Conservation (phyloP, 2,329 filamentous ascomycete species). For the Paecilomyces niveus region DNA sequence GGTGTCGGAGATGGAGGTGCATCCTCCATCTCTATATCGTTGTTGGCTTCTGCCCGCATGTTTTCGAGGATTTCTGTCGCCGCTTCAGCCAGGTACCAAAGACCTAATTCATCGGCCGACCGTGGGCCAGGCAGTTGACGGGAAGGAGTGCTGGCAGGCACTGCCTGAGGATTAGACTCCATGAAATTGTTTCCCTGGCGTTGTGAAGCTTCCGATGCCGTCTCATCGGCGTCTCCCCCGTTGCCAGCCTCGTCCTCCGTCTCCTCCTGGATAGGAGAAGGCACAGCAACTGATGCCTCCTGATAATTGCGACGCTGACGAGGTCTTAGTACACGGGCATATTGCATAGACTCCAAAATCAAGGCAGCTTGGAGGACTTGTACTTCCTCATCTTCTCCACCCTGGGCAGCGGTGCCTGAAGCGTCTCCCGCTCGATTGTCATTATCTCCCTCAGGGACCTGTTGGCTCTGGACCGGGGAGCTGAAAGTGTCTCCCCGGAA, state of each 20-base stretch:
- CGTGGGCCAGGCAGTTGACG: neutral
- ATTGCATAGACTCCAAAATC: neutral
- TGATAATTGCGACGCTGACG: neutral
- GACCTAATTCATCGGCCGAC: neutral
- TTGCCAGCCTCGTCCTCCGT: neutral
- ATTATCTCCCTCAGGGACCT: neutral
- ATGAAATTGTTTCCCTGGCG: neutral
- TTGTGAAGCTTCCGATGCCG: neutral
- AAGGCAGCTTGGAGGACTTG: neutral
- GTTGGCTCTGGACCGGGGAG: neutral
- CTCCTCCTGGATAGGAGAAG: neutral
- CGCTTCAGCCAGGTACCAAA: neutral
- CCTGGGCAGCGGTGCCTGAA: neutral
- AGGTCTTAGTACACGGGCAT: neutral
- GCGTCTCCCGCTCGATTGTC: neutral
- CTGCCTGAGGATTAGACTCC: neutral
- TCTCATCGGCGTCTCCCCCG: neutral
- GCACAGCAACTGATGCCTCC: neutral
- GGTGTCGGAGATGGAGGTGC: neutral
- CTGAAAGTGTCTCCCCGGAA: slow-evolving; percentile 5
- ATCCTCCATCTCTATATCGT: neutral
- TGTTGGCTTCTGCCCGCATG: neutral
- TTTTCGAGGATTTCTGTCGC: neutral
- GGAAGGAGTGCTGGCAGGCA: neutral
- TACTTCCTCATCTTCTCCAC: neutral